Base-by-base conservation (phyloP, 495 filamentous ascomycete genomes). In the Lindgomyces ingoldianus region DNA sequence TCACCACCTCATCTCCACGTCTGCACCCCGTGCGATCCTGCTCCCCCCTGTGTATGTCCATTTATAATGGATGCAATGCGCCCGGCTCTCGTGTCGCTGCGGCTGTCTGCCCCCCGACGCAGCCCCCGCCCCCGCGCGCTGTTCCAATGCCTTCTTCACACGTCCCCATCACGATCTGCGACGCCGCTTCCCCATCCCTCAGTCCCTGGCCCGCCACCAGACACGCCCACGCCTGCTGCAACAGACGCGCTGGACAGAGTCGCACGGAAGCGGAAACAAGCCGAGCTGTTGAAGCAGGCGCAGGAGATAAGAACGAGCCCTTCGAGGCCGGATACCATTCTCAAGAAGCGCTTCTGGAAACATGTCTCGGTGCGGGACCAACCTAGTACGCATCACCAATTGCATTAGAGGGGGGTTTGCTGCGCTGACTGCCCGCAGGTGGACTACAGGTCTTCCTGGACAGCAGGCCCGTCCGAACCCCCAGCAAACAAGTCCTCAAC, bases 331-430 rank as follows among this genome's bases (percentile, higher is more conserved):
- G 73, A 78, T 16, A 75, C 64, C 26, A 74, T 79, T 44, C 75
- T 89, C 59, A 83, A 81, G 73, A 88, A 87, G 74, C 81, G 90
- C 8, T 94, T 95, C 74, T 96, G 91, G 91, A 91, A 88, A 71
- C 81, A 93, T 76, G 89, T 91, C 3, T 74, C 80, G 69, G 86
- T 95, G 16, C 76, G 81, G 49, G 76, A 81, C 59, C 72, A 81
- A 58, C 80, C 84, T 54, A 84, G 80, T 81, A 74, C 18, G 72
- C 25, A 42, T 21, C 27, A 52, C 18, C 52, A n/a, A 64, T 50
- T 6, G 41, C n/a, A 18, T 48, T 52, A 41, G n/a, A 14, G 51
- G 46, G 50, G 6, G 22, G 57, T 39, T 18, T 11, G 41, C 16
- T 44, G 51, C 9, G 14, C 63, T 64, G 52, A 65, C 39, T 41